Evolutionary conservation across 2,329 filamentous ascomycete genomes (phyloP), one percentile per base, ranked within the genome.

Genomic region (Niveomyces coronatus): DNA sequence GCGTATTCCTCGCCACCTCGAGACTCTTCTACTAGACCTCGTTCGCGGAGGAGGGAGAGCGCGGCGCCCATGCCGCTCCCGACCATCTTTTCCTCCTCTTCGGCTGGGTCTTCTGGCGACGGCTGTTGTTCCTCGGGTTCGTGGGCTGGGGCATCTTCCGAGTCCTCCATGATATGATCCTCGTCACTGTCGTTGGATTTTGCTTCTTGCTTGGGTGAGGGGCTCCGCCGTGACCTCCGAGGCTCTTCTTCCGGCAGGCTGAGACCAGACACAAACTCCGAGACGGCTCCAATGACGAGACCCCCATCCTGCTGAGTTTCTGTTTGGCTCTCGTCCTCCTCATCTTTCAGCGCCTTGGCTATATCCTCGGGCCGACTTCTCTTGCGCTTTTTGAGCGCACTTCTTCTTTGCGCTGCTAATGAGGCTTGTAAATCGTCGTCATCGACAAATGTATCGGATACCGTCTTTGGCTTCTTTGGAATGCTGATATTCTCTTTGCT

Each of bases 251-350:
- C 71, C 11, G 80, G 76, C 42, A 81, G 82, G 53, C 81, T 82
- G 39, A 98, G 62, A 39, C 86, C 86, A 18, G 87, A 82, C 20
- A 98, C 83, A 50, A 98, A 98, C 51, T 94, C 88, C 0, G 87
- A 87, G 1, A 89, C 94, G 54, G 95, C 91, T 44, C 95, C 89
- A 41, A 98, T 88, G n/a, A 95, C 74, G 2, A 98, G 67, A 2
- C 87, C 89, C 20, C 62, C 63, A 3, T 50, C 54, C 28, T 61
- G 55, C 4, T 42, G 47, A 18, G 53, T 56, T 6, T 52, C 49
- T 3, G 64, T 64, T 35, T 72, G 68, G 29, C 70, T 67, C 9
- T 74, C 66, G 0, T 71, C 63, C 17, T 71, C 71, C 35, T 80
- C 76, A 20, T 79, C 73, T 15, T 77, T 79, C 27, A 98, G 64